Conservation (phyloP, 768 basidiomycete species). For the Leccinum disarticulatum region DNA sequence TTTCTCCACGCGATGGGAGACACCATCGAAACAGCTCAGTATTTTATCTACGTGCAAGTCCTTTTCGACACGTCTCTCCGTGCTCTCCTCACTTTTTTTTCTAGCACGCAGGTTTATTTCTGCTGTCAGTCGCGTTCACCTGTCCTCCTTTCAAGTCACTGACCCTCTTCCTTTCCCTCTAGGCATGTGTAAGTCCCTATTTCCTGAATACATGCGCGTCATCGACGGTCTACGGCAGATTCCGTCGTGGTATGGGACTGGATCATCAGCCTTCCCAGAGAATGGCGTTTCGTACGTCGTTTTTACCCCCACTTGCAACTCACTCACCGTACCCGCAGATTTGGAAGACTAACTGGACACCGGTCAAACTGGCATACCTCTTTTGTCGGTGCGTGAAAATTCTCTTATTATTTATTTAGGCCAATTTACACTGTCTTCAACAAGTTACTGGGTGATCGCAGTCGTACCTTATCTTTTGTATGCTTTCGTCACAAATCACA, state of each 20-base stretch:
- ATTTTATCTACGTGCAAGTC: constrained; percentile 73
- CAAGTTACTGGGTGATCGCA: constrained; percentile 79
- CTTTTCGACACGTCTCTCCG: neutral
- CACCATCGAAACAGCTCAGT: constrained; percentile 57
- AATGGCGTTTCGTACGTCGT: constrained; percentile 68
- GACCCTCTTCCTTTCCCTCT: constrained; percentile 31
- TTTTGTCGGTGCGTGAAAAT: constrained; percentile 68
- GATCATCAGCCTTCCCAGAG: constrained; percentile 74
- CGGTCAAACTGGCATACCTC: constrained; percentile 79
- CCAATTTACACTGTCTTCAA: constrained; percentile 7
- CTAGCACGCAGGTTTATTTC: constrained; percentile 72
- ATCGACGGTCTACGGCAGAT: constrained; percentile 42
- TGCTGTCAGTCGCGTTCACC: constrained; percentile 59
- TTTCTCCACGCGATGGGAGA: constrained; percentile 39
- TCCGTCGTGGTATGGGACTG: constrained; percentile 86
- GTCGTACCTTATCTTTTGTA: constrained; percentile 79
- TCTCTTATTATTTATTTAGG: constrained; percentile 7
- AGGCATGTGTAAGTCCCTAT: constrained; percentile 67
- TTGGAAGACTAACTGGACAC: constrained; percentile 83
- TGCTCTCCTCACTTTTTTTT: constrained; percentile 13
- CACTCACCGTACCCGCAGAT: constrained; percentile 43
- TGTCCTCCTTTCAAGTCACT: constrained; percentile 22
- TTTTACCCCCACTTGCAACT: neutral
- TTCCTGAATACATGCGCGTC: constrained; percentile 20
- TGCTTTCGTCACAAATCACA: constrained; percentile 72